Base-by-base conservation (phyloP, 192 early-diverging fungal species). In the Coemansia reversa region DNA sequence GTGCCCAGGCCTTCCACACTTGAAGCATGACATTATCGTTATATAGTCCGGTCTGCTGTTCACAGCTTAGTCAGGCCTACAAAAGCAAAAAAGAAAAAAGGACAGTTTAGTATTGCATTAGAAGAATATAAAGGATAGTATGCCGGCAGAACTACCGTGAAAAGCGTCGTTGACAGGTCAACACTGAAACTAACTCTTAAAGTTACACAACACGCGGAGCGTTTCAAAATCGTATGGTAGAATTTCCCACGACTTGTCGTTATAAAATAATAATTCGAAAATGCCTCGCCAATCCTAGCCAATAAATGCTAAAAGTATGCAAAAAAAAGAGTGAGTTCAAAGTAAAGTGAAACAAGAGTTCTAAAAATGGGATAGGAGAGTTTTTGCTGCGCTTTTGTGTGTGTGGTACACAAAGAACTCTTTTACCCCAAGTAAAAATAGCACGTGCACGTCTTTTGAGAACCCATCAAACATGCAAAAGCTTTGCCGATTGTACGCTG, bases 1-100 rank as follows among this genome's bases (percentile, higher is more conserved):
- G 51, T 78, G 75, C 25, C 75, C 70, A n/a, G 66, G 65, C 35
- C 45, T 69, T 64, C 75, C 75, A 58, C 75, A 78, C 61, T 67
- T 78, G 51, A 61, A 60, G 75, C 75, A 78, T 60, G 68, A 60
- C 70, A 78, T 72, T 27, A 20, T 62, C 48, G 25, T 53, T 62
- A 5, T 51, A 24, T 27, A 22, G 39, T 45, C 39, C 39, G 2
- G 39, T 45, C 14, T 35, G 33, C 6, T 16, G 39, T 45, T 45
- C 39, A 45, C 9, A 45, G 39, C 39, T 45, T 45, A 14, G 39
- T 45, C 39, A 45, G 39, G 14, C 14, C 55, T 67, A 60, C 50
- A 45, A 29, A 35, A 35, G 28, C 50, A 45, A 29, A 35, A 35
- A 47, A 35, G 42, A 5, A 32, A 9, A 45, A 60, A 35, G 24